Percentiles rank a stretch among this genome's conserved stretches.
Evolutionary conservation across 371 early-diverging fungal species (phyloP).

Genomic region (Mucor indicus): DNA sequence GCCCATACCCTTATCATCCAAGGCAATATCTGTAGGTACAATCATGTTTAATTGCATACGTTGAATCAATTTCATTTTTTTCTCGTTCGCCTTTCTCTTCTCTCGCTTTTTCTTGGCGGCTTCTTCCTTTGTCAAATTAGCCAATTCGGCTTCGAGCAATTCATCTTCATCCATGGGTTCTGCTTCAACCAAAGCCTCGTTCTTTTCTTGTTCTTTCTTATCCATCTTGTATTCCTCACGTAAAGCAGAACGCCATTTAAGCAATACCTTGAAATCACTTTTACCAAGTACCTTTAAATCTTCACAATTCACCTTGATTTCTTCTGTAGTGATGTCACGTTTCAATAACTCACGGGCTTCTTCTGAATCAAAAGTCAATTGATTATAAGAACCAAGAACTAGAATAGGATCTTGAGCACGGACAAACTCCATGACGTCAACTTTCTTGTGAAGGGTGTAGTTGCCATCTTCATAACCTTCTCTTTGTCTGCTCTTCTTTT

Average conservation of each 20-base stretch:
- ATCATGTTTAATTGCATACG: slow-evolving; percentile 93
- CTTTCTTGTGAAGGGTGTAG: slow-evolving; percentile 76
- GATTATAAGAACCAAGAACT: slow-evolving; percentile 73
- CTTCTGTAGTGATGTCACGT: slow-evolving; percentile 73
- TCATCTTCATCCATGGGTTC: slow-evolving; percentile 59
- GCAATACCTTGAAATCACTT: slow-evolving; percentile 84
- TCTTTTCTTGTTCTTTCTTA: slow-evolving; percentile 49
- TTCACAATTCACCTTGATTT: slow-evolving; percentile 71
- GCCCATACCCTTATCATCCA: slow-evolving; percentile 69
- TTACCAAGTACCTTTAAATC: slow-evolving; percentile 94
- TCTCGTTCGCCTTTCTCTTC: slow-evolving; percentile 67
- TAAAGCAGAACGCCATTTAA: slow-evolving; percentile 84
- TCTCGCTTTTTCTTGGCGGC: slow-evolving; percentile 55
- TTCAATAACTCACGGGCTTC: slow-evolving; percentile 58
- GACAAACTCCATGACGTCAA: slow-evolving; percentile 78
- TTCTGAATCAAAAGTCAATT: slow-evolving; percentile 70
- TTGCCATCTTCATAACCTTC: slow-evolving; percentile 97
- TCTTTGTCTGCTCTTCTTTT: slow-evolving; percentile 85
- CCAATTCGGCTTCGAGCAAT: slow-evolving; percentile 58
- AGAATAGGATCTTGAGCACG: slow-evolving; percentile 72
- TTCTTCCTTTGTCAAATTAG: slow-evolving; percentile 57
- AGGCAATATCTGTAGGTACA: slow-evolving; percentile 83
- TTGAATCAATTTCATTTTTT: slow-evolving; percentile 78
- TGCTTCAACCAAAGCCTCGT: slow-evolving; percentile 35
- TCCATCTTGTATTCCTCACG: slow-evolving; percentile 52